Conservation (phyloP, 257 asterid species). For the Rubia yunnanensis region DNA sequence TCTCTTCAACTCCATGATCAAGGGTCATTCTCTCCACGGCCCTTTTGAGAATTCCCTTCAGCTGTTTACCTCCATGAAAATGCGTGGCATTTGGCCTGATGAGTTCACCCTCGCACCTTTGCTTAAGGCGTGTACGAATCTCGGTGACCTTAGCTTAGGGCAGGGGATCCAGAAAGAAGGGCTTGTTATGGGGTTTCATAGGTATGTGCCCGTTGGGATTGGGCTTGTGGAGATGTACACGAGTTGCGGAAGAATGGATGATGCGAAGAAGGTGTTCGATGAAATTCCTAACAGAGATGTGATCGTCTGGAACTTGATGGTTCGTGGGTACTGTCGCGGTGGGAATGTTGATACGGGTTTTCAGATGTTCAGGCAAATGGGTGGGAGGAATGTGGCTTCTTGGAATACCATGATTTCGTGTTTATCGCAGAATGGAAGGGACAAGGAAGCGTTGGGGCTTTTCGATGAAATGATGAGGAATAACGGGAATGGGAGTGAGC, state of each 20-base stretch:
- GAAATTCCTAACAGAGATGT: conserved; percentile 36
- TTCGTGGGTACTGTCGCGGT: conserved; percentile 28
- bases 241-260: conserved; percentile 20
- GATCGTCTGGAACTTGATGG: conserved; percentile 39
- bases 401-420: conserved; percentile 41
- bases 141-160: conserved; percentile 20
- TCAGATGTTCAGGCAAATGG: conserved; percentile 28
- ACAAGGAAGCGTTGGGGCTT: conserved; percentile 26
- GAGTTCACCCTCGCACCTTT: conserved; percentile 38
- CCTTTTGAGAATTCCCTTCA: conserved; percentile 26
- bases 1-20: conserved; percentile 39
- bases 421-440: conserved; percentile 26
- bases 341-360: conserved; percentile 29
- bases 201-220: conserved; percentile 24
- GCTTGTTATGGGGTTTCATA: conserved; percentile 30
- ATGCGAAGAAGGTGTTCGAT: conserved; percentile 32
- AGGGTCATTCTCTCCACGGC: conserved; percentile 25
- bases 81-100: conserved; percentile 33
- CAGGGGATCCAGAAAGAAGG: conserved; percentile 25
- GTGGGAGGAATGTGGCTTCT: conserved; percentile 31
- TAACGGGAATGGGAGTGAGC: conserved; percentile 25
- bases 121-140: conserved; percentile 31
- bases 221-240: conserved; percentile 30
- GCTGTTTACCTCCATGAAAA: conserved; percentile 24
- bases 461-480: conserved; percentile 24